These are phyloP conservation scores for Canavalia gladiata DNA, from an alignment of 306 rosid genomes.

Conservation along the genomic window DNA sequence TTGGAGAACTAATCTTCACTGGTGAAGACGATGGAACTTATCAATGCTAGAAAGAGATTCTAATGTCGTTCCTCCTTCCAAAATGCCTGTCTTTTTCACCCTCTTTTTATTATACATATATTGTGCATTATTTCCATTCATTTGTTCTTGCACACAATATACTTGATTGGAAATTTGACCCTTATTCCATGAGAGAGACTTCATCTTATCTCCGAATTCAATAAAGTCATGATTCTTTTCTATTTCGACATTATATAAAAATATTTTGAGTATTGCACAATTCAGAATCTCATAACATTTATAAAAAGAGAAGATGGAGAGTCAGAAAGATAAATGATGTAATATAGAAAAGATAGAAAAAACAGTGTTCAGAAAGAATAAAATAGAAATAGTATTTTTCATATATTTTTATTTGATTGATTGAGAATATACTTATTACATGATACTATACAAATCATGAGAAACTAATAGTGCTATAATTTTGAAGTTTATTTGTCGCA, in stretches of 20 bases:
- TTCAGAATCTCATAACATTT: no score
- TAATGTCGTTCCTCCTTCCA: constrained; percentile 30
- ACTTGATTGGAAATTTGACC: constrained; percentile 53
- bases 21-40: constrained; percentile 33
- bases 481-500: not conserved
- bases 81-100: constrained; percentile 44
- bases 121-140: constrained; percentile 23
- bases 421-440: not conserved
- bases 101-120: not conserved
- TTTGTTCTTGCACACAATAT: constrained; percentile 42
- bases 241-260: not conserved
- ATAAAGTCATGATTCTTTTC: constrained; percentile 41
- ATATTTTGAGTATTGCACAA: no score
- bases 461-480: not conserved
- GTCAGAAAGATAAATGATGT: no score
- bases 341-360: no score
- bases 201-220: constrained; percentile 39
- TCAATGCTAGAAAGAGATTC: constrained; percentile 39
- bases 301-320: no score
- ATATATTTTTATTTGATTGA: constrained; percentile 6
- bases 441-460: not conserved
- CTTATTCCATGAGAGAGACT: constrained; percentile 38
- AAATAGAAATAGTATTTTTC: no score
- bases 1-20: constrained; percentile 32
- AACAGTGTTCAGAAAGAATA: no score